Evolutionary conservation across 139 green algal genomes (phyloP).

Genomic region (Coccomyxa sp.): DNA sequence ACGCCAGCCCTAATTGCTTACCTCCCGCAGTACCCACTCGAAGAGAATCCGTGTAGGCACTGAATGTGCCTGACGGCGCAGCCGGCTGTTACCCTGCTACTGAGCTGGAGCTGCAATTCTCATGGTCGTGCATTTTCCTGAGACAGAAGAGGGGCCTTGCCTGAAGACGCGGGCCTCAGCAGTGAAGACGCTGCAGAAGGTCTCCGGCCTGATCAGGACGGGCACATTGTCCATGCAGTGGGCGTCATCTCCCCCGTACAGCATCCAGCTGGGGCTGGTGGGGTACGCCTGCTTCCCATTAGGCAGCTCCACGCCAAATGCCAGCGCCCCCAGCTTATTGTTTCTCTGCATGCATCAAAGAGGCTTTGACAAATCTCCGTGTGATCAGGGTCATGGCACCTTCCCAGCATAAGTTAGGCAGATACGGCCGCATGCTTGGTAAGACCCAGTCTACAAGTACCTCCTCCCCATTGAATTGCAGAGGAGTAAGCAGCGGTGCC

Average conservation of each 20-base stretch:
- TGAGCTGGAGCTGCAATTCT: no score
- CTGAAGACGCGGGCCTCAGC: constrained; percentile 14
- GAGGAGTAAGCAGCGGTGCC: no score
- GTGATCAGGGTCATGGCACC: neutral
- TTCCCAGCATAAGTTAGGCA: neutral
- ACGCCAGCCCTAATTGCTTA: neutral
- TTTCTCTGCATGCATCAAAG: neutral
- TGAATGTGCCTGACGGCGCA: no score
- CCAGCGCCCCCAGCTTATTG: constrained; percentile 5
- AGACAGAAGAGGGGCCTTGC: neutral
- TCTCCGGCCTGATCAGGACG: constrained; percentile 3
- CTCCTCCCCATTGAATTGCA: no score
- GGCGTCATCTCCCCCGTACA: constrained; percentile 8
- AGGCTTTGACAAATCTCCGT: neutral
- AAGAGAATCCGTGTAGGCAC: no score
- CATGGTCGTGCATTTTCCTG: no score
- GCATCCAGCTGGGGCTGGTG: constrained; percentile 16
- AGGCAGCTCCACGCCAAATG: constrained; percentile 6
- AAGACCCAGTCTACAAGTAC: neutral
- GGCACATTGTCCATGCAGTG: constrained; percentile 10
- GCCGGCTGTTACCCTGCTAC: no score
- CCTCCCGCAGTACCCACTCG: no score
- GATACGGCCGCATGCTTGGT: neutral
- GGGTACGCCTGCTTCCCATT: constrained; percentile 4
- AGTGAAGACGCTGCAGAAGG: constrained; percentile 8